Conservation (phyloP, 1,284 basidiomycete genomes). For the Melanopsichium pennsylvanicum region DNA sequence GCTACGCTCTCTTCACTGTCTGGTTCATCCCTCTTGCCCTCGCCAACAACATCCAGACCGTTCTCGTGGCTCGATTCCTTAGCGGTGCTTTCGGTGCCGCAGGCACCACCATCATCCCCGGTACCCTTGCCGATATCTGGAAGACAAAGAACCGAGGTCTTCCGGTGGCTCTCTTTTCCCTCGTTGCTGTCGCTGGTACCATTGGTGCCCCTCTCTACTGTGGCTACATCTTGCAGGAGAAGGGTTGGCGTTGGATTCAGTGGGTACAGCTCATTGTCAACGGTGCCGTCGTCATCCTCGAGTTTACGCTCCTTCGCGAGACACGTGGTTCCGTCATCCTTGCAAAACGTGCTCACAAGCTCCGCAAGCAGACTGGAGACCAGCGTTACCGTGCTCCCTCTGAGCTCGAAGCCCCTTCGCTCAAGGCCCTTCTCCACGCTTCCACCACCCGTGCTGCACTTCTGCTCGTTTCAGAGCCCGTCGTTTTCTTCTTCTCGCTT, state of each 20-base stretch:
- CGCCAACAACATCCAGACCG: slow-evolving; percentile 62
- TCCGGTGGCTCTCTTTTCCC: slow-evolving; percentile 64
- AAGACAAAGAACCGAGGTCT: slow-evolving; percentile 57
- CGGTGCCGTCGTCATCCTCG: slow-evolving; percentile 59
- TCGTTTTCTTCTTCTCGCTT: slow-evolving; percentile 63
- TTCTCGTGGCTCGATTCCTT: slow-evolving; percentile 62
- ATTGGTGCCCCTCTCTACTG: slow-evolving; percentile 58
- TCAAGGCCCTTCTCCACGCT: slow-evolving; percentile 60
- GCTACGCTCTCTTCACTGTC: slow-evolving; percentile 62
- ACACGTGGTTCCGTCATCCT: slow-evolving; percentile 65
- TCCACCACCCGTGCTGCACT: slow-evolving; percentile 62
- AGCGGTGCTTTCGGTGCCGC: slow-evolving; percentile 62
- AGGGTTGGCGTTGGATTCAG: slow-evolving; percentile 66
- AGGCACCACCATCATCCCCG: slow-evolving; percentile 57
- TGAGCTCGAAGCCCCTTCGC: slow-evolving; percentile 63
- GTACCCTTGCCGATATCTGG: slow-evolving; percentile 59
- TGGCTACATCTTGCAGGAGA: slow-evolving; percentile 59
- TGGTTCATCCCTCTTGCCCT: slow-evolving; percentile 61
- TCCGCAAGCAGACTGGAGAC: slow-evolving; percentile 63
- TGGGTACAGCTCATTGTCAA: slow-evolving; percentile 62
- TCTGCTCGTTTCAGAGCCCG: slow-evolving; percentile 63
- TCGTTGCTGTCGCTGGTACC: slow-evolving; percentile 62
- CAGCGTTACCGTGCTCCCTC: slow-evolving; percentile 61
- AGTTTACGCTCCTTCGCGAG: slow-evolving; percentile 63
- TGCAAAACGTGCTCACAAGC: slow-evolving; percentile 55